Conservation (phyloP, 495 filamentous ascomycete species). For the Penicillium pancosmium region DNA sequence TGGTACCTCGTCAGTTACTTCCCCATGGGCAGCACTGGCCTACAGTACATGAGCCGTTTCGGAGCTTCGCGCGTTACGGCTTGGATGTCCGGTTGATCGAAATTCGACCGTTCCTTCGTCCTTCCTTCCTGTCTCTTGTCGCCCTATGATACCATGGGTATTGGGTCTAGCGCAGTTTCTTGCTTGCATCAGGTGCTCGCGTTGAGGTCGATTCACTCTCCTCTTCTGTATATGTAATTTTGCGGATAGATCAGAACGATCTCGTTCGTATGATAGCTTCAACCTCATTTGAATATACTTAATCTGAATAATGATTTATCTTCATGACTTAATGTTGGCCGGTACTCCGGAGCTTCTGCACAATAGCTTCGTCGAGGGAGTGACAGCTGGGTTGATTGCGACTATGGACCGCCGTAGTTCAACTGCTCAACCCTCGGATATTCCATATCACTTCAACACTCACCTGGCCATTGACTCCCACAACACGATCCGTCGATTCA, state of each 20-base stretch:
- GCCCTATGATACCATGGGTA: neutral
- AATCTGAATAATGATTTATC: neutral
- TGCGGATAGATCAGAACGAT: neutral
- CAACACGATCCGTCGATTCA: too few species aligned
- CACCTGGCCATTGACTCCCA: too few species aligned
- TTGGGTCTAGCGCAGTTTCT: neutral
- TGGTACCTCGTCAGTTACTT: constrained; percentile 99
- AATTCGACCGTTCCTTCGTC: neutral
- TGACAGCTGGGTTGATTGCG: too few species aligned
- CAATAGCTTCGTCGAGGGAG: too few species aligned
- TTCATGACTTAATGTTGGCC: neutral
- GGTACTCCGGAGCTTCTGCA: neutral
- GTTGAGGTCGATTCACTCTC: neutral
- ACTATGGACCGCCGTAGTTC: too few species aligned
- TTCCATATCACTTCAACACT: too few species aligned
- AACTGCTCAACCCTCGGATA: too few species aligned
- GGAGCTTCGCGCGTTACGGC: constrained; percentile 80
- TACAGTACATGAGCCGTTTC: constrained; percentile 83
- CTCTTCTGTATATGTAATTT: neutral
- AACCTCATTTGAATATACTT: neutral
- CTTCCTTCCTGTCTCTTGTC: neutral
- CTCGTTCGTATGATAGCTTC: neutral
- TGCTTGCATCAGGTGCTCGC: neutral
- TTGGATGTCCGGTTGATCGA: constrained; percentile 79
- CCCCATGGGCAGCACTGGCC: constrained; percentile 88